Conservation (phyloP, 1,284 basidiomycete species). For the Anthracocystis setariae region DNA sequence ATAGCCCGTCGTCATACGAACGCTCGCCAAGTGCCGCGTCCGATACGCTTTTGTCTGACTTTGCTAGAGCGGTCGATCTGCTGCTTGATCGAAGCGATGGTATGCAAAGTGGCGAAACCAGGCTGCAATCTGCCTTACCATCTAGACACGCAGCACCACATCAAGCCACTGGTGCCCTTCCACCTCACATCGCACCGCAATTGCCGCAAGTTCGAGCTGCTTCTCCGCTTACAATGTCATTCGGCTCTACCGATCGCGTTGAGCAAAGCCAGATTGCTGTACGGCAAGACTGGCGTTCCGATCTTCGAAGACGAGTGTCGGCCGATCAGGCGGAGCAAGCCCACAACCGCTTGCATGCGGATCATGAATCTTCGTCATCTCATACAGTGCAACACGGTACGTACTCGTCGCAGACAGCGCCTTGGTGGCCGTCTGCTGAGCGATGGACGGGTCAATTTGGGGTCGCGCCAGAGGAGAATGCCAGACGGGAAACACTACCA, state of each 20-base stretch:
- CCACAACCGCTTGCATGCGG: too few species aligned
- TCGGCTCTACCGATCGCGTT: conserved; percentile 10
- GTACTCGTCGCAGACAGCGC: too few species aligned
- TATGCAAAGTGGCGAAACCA: not conserved
- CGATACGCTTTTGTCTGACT: conserved; percentile 32
- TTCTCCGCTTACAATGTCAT: conserved; percentile 29
- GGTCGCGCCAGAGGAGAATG: too few species aligned
- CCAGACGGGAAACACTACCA: too few species aligned
- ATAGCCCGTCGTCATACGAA: not conserved
- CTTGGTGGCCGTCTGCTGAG: too few species aligned
- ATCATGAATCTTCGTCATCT: too few species aligned
- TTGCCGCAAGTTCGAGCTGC: conserved; percentile 32
- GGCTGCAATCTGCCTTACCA: not conserved
- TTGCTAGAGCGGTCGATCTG: conserved; percentile 29
- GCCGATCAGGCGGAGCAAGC: not conserved
- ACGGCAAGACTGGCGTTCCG: not conserved
- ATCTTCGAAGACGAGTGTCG: conserved; percentile 5
- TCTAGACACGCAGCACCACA: not conserved
- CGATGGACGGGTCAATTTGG: too few species aligned
- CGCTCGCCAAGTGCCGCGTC: conserved; percentile 8
- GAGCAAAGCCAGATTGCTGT: not conserved
- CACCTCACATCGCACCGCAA: conserved; percentile 20
- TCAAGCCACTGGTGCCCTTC: not conserved
- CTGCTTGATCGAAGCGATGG: conserved; percentile 14
- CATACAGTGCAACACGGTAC: too few species aligned